These are phyloP conservation scores for Papiliotrema nemorosa DNA, from an alignment of 1,284 basidiomycete species.

Conservation along the genomic window DNA sequence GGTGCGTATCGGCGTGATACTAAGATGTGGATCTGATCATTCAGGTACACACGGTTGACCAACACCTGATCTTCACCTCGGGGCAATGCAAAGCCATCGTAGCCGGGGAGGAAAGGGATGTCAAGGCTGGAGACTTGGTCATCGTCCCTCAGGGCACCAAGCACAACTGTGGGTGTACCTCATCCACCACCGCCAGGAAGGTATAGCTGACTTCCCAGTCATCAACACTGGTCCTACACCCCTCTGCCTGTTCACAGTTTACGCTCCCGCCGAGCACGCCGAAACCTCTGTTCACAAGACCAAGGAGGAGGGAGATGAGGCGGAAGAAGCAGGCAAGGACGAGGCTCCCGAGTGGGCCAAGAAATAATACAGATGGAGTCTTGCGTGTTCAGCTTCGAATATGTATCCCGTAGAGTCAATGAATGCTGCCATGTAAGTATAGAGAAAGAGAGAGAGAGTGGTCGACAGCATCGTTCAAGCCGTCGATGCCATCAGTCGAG, in stretches of 20 bases:
- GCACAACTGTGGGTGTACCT: constrained; percentile 39
- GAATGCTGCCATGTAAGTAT: background rate
- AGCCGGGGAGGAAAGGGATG: constrained; percentile 44
- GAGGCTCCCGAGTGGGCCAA: constrained; percentile 47
- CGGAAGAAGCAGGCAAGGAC: constrained; percentile 49
- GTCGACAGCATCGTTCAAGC: background rate
- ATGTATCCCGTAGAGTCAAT: background rate
- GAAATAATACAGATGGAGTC: constrained; percentile 7
- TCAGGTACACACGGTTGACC: constrained; percentile 46
- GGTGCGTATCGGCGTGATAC: constrained; percentile 11
- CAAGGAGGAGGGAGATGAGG: constrained; percentile 49
- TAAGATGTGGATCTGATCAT: background rate
- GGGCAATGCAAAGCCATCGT: constrained; percentile 45
- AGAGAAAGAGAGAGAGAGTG: background rate
- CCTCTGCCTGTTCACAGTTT: constrained; percentile 44
- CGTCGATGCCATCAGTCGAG: background rate
- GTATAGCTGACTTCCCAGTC: constrained; percentile 17
- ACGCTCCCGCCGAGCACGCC: constrained; percentile 48
- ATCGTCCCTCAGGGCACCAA: constrained; percentile 49
- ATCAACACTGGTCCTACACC: constrained; percentile 46
- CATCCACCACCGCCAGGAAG: background rate
- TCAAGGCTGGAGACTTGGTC: constrained; percentile 47
- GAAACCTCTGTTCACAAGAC: constrained; percentile 46
- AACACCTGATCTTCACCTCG: constrained; percentile 45
- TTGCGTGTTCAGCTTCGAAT: background rate